These are phyloP conservation scores for Fraxinus platypoda DNA, from an alignment of 305 asterid species.

Conservation along the genomic window DNA sequence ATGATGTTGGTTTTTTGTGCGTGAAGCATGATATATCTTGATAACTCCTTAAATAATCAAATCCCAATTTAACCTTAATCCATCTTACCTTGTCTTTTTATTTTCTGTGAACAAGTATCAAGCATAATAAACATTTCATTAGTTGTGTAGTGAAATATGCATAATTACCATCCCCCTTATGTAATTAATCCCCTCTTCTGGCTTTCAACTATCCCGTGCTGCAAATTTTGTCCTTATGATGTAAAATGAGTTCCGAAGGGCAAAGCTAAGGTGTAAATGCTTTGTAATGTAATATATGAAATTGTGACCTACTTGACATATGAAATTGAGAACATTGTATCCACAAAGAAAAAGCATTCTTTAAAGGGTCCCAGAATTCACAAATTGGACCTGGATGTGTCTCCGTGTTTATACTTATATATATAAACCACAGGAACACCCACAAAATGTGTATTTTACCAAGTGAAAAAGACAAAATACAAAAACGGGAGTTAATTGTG, in stretches of 20 bases:
- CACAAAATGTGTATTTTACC: not conserved
- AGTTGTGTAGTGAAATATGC: not conserved
- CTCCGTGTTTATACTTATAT: too few relatives aligned
- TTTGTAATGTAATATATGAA: not conserved
- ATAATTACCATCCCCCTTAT: not conserved
- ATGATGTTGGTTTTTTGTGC: too few relatives aligned
- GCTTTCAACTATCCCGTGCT: slow-evolving; percentile 14
- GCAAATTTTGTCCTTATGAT: not conserved
- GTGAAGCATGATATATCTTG: too few relatives aligned
- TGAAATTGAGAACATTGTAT: too few relatives aligned
- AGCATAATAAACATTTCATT: not conserved
- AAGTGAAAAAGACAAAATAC: not conserved
- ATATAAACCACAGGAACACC: not conserved
- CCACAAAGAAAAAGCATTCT: not conserved
- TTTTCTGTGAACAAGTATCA: not conserved
- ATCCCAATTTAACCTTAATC: not conserved
- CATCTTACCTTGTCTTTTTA: not conserved
- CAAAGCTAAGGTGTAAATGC: not conserved
- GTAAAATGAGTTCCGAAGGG: not conserved
- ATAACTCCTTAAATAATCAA: not conserved
- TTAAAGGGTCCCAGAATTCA: slow-evolving; percentile 17
- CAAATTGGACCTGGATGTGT: not conserved
- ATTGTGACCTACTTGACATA: too few relatives aligned
- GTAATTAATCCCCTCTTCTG: not conserved
- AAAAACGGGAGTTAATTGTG: not conserved